phyloP scores from a whole-genome alignment of 2,329 filamentous ascomycete genomes.

The Ceratocystis ficicola region DNA sequence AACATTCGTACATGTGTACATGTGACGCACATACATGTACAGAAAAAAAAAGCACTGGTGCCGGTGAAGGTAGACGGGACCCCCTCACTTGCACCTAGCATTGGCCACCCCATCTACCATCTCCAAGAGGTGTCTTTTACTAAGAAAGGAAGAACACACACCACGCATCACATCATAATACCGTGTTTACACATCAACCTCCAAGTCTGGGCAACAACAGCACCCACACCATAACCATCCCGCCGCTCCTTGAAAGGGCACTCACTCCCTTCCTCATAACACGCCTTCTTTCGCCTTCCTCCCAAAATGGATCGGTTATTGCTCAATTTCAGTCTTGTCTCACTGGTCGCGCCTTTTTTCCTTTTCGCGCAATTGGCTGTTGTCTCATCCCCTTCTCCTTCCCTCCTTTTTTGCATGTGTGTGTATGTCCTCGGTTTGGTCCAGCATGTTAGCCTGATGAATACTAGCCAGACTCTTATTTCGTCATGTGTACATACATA shows the following conservation, averaged over 20 bases:
- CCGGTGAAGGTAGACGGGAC: background rate
- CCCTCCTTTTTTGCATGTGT: background rate
- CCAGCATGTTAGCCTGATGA: background rate
- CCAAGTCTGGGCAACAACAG: background rate
- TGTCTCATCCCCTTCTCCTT: background rate
- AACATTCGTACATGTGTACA: background rate
- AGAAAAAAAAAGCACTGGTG: background rate
- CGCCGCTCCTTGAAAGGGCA: too few relatives aligned
- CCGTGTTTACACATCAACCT: background rate
- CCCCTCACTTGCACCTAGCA: background rate
- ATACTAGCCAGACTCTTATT: background rate
- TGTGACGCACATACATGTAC: conserved; percentile 3
- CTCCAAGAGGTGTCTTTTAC: too few relatives aligned
- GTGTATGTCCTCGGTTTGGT: background rate
- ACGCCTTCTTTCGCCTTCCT: background rate
- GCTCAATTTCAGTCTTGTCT: background rate
- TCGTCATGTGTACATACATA: too few relatives aligned
- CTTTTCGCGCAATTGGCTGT: background rate
- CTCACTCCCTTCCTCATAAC: background rate
- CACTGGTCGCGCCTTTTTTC: background rate
- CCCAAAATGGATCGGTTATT: background rate
- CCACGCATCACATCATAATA: too few relatives aligned
- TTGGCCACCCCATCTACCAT: background rate
- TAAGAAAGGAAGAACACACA: too few relatives aligned
- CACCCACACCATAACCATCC: too few relatives aligned